These are phyloP conservation scores for Decorospora gaudefroyi DNA, from an alignment of 2,329 filamentous ascomycete genomes.

Conservation along the genomic window DNA sequence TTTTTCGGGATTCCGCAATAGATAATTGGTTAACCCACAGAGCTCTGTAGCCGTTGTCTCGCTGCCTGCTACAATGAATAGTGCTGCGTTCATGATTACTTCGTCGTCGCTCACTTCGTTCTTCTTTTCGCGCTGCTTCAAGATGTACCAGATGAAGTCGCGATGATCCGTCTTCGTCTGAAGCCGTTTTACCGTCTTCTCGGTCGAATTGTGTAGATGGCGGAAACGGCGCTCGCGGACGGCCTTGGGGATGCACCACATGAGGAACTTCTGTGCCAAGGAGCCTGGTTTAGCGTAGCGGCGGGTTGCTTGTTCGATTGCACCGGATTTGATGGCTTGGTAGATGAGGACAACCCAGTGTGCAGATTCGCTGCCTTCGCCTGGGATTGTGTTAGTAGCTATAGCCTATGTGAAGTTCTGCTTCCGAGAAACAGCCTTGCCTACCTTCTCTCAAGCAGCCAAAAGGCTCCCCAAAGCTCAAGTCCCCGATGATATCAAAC, in stretches of 20 bases:
- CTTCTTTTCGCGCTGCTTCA: slow-evolving; percentile 42
- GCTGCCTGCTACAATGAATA: slow-evolving; percentile 43
- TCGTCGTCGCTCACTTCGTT: slow-evolving; percentile 42
- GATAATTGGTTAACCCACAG: slow-evolving; percentile 38
- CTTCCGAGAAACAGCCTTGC: background rate
- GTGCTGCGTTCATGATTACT: slow-evolving; percentile 40
- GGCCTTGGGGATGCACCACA: slow-evolving; percentile 37
- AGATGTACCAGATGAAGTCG: slow-evolving; percentile 46
- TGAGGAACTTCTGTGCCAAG: slow-evolving; percentile 29
- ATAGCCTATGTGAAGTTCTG: background rate
- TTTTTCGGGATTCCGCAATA: slow-evolving; percentile 34
- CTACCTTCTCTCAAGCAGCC: slow-evolving; percentile 39
- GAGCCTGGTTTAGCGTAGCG: slow-evolving; percentile 36
- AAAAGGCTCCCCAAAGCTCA: slow-evolving; percentile 42
- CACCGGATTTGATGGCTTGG: slow-evolving; percentile 43
- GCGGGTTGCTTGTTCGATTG: slow-evolving; percentile 39
- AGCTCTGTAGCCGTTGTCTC: slow-evolving; percentile 45
- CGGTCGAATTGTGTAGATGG: slow-evolving; percentile 38
- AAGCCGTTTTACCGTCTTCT: slow-evolving; percentile 38
- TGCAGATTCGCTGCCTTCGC: slow-evolving; percentile 39
- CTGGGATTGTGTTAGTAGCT: slow-evolving; percentile 9
- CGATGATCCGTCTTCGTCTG: slow-evolving; percentile 38
- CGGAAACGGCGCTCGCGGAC: slow-evolving; percentile 34
- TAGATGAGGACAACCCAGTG: slow-evolving; percentile 44
- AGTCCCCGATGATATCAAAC: slow-evolving; percentile 44